phyloP scores from a whole-genome alignment of 352 stramenopile genomes.

The Pythium phragmitis region DNA sequence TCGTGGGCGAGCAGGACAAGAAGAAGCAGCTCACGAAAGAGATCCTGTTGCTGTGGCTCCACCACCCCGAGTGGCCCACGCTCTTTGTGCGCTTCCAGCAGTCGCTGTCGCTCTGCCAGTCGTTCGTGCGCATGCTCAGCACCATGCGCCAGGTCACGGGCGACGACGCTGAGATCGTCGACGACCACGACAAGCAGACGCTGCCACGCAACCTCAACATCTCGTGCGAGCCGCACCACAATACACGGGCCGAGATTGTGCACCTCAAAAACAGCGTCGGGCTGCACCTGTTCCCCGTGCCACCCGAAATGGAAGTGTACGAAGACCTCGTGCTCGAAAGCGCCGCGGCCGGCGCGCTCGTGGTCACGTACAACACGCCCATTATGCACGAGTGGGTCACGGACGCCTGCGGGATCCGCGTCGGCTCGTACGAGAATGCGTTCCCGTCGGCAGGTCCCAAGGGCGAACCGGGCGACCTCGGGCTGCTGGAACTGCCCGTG shows the following conservation, averaged over 20 bases:
- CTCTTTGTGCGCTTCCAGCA: conserved; percentile 57
- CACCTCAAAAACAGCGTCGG: conserved; percentile 63
- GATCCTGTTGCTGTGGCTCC: conserved; percentile 50
- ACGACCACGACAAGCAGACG: conserved; percentile 17
- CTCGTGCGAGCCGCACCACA: conserved; percentile 43
- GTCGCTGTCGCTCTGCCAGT: conserved; percentile 48
- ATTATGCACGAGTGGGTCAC: conserved; percentile 78
- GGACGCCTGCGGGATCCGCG: conserved; percentile 48
- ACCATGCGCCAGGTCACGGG: conserved; percentile 34
- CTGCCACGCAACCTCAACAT: conserved; percentile 54
- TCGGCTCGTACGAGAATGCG: conserved; percentile 50
- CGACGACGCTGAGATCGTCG: conserved; percentile 27
- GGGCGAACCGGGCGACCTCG: background rate
- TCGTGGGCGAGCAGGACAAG: conserved; percentile 46
- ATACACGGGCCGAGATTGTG: conserved; percentile 41
- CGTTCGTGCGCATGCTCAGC: conserved; percentile 48
- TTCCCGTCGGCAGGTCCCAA: background rate
- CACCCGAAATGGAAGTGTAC: conserved; percentile 49
- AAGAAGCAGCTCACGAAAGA: conserved; percentile 69
- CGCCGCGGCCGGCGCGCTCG: conserved; percentile 49
- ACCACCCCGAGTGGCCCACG: conserved; percentile 61
- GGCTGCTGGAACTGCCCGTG: conserved; percentile 38
- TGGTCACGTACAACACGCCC: conserved; percentile 65
- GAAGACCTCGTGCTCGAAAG: conserved; percentile 61
- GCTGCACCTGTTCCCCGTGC: conserved; percentile 65